phyloP scores from a whole-genome alignment of 192 early-diverging fungal species.

The Linnemannia schmuckeri region DNA sequence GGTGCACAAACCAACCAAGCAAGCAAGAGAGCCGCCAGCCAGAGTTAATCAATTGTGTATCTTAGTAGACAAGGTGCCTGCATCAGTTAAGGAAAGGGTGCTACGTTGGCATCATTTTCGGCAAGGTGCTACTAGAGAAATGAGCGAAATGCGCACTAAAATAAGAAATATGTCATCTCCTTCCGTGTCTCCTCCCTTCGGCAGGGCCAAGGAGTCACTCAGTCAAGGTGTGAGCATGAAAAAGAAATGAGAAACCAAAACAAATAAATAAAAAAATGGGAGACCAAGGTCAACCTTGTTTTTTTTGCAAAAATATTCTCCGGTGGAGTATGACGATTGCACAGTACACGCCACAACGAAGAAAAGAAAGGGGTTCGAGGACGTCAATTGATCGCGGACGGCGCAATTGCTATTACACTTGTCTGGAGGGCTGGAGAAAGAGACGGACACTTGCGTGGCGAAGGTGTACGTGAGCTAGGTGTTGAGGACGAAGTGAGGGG shows the following conservation, averaged over 20 bases:
- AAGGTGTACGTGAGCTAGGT: background rate
- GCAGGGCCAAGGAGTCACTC: background rate
- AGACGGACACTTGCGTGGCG: background rate
- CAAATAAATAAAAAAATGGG: background rate
- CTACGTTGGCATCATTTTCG: background rate
- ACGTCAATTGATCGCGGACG: background rate
- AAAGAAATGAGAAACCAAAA: background rate
- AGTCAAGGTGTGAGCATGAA: background rate
- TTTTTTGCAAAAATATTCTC: constrained; percentile 9
- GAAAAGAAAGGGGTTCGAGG: background rate
- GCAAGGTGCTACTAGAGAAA: background rate
- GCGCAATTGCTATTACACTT: no score
- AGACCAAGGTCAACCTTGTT: constrained; percentile 5
- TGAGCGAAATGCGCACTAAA: background rate
- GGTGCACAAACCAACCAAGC: background rate
- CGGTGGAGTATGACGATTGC: background rate
- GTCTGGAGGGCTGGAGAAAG: no score
- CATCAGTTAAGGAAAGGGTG: background rate
- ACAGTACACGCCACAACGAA: background rate
- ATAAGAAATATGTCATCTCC: background rate
- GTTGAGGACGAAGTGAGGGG: background rate
- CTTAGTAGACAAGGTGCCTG: background rate
- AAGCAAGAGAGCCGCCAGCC: background rate
- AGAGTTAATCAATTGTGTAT: background rate
- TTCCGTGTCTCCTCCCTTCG: background rate